Conservation (phyloP, 805 yeast species). For the Lachancea meyersii region DNA sequence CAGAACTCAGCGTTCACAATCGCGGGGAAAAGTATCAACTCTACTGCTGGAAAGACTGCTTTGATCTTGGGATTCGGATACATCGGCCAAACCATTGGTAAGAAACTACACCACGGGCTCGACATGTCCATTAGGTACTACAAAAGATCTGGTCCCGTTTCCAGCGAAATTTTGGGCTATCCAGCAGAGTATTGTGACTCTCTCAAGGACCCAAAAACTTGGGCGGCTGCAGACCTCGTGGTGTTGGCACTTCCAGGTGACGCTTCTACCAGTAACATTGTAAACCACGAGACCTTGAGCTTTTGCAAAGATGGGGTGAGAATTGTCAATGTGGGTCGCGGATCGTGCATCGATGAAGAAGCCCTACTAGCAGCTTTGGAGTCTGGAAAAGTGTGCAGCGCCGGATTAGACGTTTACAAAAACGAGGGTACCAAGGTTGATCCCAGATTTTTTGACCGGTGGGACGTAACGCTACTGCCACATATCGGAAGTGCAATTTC, state of each 20-base stretch:
- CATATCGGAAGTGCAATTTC: slow-evolving; percentile 66
- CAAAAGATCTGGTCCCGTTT: slow-evolving; percentile 43
- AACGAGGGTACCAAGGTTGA: slow-evolving; percentile 51
- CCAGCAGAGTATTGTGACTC: slow-evolving; percentile 40
- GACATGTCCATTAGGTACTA: slow-evolving; percentile 63
- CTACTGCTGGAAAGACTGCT: slow-evolving; percentile 53
- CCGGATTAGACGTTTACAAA: slow-evolving; percentile 68
- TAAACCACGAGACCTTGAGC: slow-evolving; percentile 44
- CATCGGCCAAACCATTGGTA: slow-evolving; percentile 62
- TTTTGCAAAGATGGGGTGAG: slow-evolving; percentile 49
- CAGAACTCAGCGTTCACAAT: slow-evolving; percentile 39
- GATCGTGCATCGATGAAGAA: slow-evolving; percentile 59
- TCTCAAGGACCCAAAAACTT: slow-evolving; percentile 37
- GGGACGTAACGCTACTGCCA: slow-evolving; percentile 62
- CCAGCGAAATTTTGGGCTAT: slow-evolving; percentile 39
- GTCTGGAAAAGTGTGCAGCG: slow-evolving; percentile 53
- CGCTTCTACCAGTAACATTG: slow-evolving; percentile 48
- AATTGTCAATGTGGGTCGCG: slow-evolving; percentile 72
- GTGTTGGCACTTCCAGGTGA: slow-evolving; percentile 65
- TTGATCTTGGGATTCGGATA: slow-evolving; percentile 71
- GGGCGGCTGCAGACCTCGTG: slow-evolving; percentile 46
- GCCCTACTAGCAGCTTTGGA: slow-evolving; percentile 56
- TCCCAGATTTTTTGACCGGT: slow-evolving; percentile 44
- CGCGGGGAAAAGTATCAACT: slow-evolving; percentile 42
- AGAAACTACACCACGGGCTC: slow-evolving; percentile 42